Evolutionary conservation across 306 rosid species (phyloP).

Genomic region (Canavalia gladiata): DNA sequence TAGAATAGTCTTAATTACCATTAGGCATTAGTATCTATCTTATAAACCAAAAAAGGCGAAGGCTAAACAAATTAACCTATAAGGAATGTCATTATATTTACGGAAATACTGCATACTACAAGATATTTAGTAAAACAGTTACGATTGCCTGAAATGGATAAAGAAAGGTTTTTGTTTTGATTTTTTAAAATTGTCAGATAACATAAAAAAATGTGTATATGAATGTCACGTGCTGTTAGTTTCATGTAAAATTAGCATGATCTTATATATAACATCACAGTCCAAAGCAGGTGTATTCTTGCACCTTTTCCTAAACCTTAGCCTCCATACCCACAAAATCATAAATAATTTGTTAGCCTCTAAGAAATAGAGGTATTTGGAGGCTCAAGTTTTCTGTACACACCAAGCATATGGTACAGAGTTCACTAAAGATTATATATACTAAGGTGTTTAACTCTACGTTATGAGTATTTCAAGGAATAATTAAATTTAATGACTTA

Average conservation of each 20-base stretch:
- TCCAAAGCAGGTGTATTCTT: not conserved
- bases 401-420: not conserved
- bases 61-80: too few species aligned
- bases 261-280: not conserved
- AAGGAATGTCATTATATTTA: not conserved
- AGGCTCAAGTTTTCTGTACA: not conserved
- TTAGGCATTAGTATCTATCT: not conserved
- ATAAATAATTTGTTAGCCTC: not conserved
- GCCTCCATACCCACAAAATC: not conserved
- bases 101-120: not conserved
- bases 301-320: not conserved
- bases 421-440: not conserved
- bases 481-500: conserved; percentile 1
- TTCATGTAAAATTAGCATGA: not conserved
- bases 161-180: too few species aligned
- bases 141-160: too few species aligned
- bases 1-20: not conserved
- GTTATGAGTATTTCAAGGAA: not conserved
- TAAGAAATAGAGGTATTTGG: not conserved
- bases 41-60: not conserved
- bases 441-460: not conserved
- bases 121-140: too few species aligned
- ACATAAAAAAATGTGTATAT: not conserved
- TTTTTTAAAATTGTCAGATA: not conserved
- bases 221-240: not conserved